Evolutionary conservation across 2,329 filamentous ascomycete genomes (phyloP).

Genomic region (Fusarium sp.): DNA sequence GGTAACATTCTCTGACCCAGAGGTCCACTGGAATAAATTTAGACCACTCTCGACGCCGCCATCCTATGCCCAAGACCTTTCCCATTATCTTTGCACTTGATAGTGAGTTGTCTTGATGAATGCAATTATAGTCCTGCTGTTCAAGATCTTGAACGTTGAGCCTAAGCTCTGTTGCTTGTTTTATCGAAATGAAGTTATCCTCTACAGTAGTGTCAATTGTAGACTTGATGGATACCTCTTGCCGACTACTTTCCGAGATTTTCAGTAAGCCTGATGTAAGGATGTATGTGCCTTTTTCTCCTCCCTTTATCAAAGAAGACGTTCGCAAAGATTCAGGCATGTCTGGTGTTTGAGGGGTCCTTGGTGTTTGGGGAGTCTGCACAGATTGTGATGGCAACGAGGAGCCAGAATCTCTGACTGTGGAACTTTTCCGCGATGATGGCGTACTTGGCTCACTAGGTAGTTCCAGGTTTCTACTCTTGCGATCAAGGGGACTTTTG

Average conservation of each 20-base stretch:
- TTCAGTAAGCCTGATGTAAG: background rate
- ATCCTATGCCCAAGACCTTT: background rate
- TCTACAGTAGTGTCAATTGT: fast-evolving
- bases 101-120: background rate
- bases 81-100: background rate
- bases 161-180: fast-evolving
- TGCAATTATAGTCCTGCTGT: background rate
- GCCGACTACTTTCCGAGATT: fast-evolving
- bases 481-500: background rate
- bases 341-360: background rate
- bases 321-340: fast-evolving
- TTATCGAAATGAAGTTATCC: background rate
- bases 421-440: background rate
- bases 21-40: background rate
- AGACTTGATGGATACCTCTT: fast-evolving
- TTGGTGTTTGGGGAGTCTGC: background rate
- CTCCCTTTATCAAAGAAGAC: fast-evolving
- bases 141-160: fast-evolving
- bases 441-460: fast-evolving
- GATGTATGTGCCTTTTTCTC: fast-evolving
- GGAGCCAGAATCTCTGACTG: background rate
- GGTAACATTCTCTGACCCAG: background rate
- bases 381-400: fast-evolving
- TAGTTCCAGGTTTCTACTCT: background rate
- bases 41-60: background rate